These are phyloP conservation scores for Grifola frondosa DNA, from an alignment of 1,284 basidiomycete species.

Conservation along the genomic window DNA sequence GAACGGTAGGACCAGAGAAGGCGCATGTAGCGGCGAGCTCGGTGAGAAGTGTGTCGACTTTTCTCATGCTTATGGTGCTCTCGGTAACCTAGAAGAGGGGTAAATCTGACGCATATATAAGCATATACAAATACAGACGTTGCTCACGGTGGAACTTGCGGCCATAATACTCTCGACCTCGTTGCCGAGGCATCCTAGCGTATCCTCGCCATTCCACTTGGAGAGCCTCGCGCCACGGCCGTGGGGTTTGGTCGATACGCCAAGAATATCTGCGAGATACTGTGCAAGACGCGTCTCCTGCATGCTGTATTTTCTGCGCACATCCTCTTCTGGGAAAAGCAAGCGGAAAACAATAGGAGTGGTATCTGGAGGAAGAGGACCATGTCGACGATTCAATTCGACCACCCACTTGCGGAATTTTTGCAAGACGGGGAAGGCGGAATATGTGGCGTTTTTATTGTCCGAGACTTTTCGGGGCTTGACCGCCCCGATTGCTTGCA, in stretches of 20 bases:
- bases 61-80: conserved; percentile 39
- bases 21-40: conserved; percentile 68
- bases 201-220: conserved; percentile 49
- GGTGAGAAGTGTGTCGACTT: conserved; percentile 67
- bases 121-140: conserved; percentile 2
- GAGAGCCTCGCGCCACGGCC: conserved; percentile 38
- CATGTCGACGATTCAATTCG: conserved; percentile 41
- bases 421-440: conserved; percentile 11
- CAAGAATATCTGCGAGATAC: conserved; percentile 53
- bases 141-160: conserved; percentile 35
- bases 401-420: conserved; percentile 50
- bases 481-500: conserved; percentile 17
- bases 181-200: conserved; percentile 68
- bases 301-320: conserved; percentile 67
- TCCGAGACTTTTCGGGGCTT: conserved; percentile 14
- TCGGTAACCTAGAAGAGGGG: conserved; percentile 15
- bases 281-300: conserved; percentile 68
- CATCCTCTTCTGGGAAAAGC: conserved; percentile 82
- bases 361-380: conserved; percentile 47
- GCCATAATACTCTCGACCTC: conserved; percentile 53
- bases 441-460: conserved; percentile 8
- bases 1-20: conserved; percentile 53
- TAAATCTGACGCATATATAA: no score
- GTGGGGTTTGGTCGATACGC: conserved; percentile 31
- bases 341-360: conserved; percentile 63